These are phyloP conservation scores for Protoeuglena noctilucae DNA, from an alignment of 139 green algal genomes.

Conservation along the genomic window DNA sequence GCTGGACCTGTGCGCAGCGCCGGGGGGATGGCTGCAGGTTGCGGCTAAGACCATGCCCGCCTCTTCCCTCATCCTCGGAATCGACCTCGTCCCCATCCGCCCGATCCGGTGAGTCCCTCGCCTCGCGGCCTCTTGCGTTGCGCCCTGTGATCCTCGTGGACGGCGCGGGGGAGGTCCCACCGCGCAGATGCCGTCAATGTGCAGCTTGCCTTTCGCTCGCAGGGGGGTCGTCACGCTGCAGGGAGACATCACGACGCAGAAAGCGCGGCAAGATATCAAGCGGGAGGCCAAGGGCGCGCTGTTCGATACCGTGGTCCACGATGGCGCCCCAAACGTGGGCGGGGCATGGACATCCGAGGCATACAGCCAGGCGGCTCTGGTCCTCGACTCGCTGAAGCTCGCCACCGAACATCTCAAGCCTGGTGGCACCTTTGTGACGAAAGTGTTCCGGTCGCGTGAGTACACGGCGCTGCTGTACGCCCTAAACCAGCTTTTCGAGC, in stretches of 20 bases:
- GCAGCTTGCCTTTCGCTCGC: no score
- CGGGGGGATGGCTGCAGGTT: constrained; percentile 80
- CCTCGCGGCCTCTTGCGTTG: no score
- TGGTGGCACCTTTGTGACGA: constrained; percentile 87
- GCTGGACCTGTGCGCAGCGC: constrained; percentile 94
- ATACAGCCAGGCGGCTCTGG: constrained; percentile 73
- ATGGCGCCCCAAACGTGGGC: constrained; percentile 94
- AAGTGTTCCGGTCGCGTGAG: constrained; percentile 85
- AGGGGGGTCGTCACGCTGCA: constrained; percentile 67
- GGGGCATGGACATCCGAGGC: constrained; percentile 78
- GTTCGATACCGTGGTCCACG: constrained; percentile 90
- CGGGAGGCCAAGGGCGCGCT: constrained; percentile 47
- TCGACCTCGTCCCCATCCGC: constrained; percentile 88
- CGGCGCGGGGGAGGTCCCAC: neutral
- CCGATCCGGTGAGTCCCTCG: no score
- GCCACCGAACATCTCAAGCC: constrained; percentile 78
- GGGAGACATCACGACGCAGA: constrained; percentile 84
- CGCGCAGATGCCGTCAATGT: no score
- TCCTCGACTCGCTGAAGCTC: constrained; percentile 79
- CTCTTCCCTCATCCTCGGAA: constrained; percentile 71
- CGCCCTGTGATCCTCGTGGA: no score
- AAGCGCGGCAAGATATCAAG: constrained; percentile 41
- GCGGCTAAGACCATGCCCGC: constrained; percentile 86
- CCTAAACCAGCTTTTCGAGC: constrained; percentile 93
- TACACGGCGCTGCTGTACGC: constrained; percentile 94